A percentile compares a stretch with the other conserved stretches of the same genome.
phyloP scores from a whole-genome alignment of 1,139 yeast genomes.

The Meyerozyma carpophila region DNA sequence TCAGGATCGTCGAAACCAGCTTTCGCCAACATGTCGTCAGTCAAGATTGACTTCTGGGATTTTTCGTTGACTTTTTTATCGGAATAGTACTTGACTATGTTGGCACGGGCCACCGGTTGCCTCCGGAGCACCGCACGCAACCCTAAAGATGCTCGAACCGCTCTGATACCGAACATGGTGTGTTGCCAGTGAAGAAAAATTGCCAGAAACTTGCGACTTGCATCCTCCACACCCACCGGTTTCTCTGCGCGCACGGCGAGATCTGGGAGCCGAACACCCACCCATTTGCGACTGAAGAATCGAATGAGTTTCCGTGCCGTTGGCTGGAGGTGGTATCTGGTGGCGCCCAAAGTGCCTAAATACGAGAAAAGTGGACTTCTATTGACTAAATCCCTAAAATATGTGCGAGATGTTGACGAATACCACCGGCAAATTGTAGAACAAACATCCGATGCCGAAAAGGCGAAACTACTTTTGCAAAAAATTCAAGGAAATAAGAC shows the following conservation, averaged over 20 bases:
- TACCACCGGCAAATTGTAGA: conserved; percentile 16
- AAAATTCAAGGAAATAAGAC: conserved; percentile 26
- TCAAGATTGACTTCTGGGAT: conserved; percentile 52
- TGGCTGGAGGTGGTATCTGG: background rate
- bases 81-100: conserved; percentile 12
- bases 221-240: background rate
- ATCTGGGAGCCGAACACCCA: background rate
- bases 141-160: background rate
- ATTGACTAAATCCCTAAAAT: conserved; percentile 12
- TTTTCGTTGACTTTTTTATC: conserved; percentile 20
- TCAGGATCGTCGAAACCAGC: conserved; percentile 57
- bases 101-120: conserved; percentile 1
- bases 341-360: background rate
- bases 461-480: conserved; percentile 20
- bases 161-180: background rate
- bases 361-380: background rate
- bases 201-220: background rate
- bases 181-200: background rate
- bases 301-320: background rate
- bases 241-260: background rate
- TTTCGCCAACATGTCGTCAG: conserved; percentile 75
- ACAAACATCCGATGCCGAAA: conserved; percentile 14
- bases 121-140: background rate
- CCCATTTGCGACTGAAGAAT: background rate
- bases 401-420: conserved; percentile 27